These are phyloP conservation scores for Aspergillus sp. DNA, from an alignment of 2,329 filamentous ascomycete species.

Conservation along the genomic window DNA sequence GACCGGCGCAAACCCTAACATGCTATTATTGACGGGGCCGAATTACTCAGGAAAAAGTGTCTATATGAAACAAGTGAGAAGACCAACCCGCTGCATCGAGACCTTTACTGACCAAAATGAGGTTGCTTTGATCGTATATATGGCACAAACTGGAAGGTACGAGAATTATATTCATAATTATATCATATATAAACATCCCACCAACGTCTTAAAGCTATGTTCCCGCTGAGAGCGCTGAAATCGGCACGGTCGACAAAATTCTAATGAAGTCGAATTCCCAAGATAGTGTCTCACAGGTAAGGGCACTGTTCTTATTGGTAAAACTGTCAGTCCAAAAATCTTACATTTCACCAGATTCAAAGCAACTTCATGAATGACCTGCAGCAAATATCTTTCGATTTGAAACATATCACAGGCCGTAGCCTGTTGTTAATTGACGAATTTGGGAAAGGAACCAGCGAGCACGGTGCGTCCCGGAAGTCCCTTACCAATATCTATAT, in stretches of 20 bases:
- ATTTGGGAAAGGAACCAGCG: constrained; percentile 72
- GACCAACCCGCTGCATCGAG: background rate
- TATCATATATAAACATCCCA: background rate
- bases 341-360: constrained; percentile 45
- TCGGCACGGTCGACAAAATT: constrained; percentile 91
- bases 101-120: constrained; percentile 19
- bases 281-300: constrained; percentile 62
- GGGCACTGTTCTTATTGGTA: background rate
- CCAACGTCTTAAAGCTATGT: constrained; percentile 64
- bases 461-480: constrained; percentile 42
- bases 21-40: constrained; percentile 82
- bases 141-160: constrained; percentile 78
- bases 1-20: constrained; percentile 53
- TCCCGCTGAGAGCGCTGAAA: constrained; percentile 70
- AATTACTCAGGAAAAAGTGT: constrained; percentile 98
- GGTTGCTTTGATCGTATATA: constrained; percentile 82
- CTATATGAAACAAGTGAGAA: constrained; percentile 76
- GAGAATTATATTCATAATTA: background rate
- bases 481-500: background rate
- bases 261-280: constrained; percentile 79
- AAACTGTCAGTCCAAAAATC: background rate
- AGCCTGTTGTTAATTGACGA: constrained; percentile 92
- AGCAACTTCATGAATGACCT: constrained; percentile 79
- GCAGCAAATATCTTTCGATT: constrained; percentile 77
- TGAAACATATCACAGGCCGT: constrained; percentile 70